phyloP scores from a whole-genome alignment of 139 green algal species.

The Chlamydomonas eustigma region DNA sequence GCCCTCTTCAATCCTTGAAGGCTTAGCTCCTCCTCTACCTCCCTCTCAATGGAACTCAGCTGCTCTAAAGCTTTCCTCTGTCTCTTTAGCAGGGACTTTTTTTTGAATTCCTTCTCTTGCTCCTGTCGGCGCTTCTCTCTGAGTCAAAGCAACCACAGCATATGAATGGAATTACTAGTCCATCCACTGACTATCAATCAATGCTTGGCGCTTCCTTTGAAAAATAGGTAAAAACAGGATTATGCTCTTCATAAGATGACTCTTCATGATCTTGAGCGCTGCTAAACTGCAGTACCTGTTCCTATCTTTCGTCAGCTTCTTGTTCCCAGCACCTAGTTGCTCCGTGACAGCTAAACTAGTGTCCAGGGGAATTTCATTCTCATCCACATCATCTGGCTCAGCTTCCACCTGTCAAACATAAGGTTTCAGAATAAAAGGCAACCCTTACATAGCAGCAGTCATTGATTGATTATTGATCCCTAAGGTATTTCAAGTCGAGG shows the following conservation, averaged over 20 bases:
- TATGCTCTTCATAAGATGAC: too few relatives aligned
- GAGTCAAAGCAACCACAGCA: too few relatives aligned
- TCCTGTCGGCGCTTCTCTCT: conserved; percentile 25
- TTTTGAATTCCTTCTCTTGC: conserved; percentile 29
- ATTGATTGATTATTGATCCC: too few relatives aligned
- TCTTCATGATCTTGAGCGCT: too few relatives aligned
- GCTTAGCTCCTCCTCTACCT: neutral
- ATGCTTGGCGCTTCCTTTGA: too few relatives aligned
- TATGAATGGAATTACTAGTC: too few relatives aligned
- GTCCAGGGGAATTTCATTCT: conserved; percentile 28
- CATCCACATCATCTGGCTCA: conserved; percentile 25
- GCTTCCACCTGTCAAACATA: conserved; percentile 29
- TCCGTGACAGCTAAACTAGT: neutral
- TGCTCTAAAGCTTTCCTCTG: conserved; percentile 52
- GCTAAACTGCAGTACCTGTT: conserved; percentile 30
- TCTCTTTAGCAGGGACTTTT: conserved; percentile 31
- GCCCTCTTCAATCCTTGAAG: neutral
- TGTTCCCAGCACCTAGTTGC: conserved; percentile 20
- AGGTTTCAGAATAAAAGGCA: too few relatives aligned
- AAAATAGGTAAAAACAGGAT: too few relatives aligned
- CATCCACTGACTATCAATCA: too few relatives aligned
- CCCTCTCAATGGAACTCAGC: conserved; percentile 5
- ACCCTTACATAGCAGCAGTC: too few relatives aligned
- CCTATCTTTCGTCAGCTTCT: conserved; percentile 51
- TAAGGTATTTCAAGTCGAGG: too few relatives aligned